Conservation (phyloP, 2,329 filamentous ascomycete species). For the Verticillium tricorpus region DNA sequence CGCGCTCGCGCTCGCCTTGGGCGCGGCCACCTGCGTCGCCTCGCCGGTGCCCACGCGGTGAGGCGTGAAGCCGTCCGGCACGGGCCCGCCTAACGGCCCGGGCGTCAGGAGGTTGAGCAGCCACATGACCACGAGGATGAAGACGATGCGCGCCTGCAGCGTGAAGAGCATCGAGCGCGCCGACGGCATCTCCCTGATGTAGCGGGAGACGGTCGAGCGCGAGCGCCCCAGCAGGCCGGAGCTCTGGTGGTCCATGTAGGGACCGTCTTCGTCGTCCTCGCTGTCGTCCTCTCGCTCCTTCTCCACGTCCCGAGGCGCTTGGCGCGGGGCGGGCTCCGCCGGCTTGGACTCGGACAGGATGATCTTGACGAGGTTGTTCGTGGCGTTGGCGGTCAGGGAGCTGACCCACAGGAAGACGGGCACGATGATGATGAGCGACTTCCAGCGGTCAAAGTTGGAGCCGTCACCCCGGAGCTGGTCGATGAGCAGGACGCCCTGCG, state of each 20-base stretch:
- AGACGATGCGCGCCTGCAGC: not conserved
- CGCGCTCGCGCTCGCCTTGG: not conserved
- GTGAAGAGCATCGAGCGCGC: not conserved
- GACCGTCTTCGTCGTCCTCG: not conserved
- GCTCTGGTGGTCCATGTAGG: not conserved
- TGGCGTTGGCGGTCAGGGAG: slow-evolving; percentile 18
- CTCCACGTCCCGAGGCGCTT: not conserved
- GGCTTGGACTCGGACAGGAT: slow-evolving; percentile 6
- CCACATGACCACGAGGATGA: not conserved
- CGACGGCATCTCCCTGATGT: not conserved
- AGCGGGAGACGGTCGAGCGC: not conserved
- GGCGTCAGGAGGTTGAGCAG: not conserved
- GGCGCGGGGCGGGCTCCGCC: not conserved
- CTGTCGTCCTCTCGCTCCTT: not conserved
- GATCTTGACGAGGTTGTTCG: slow-evolving; percentile 18
- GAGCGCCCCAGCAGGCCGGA: not conserved
- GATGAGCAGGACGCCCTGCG: slow-evolving; percentile 41
- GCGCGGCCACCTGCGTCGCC: not conserved
- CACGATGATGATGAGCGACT: slow-evolving; percentile 18
- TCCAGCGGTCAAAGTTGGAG: slow-evolving; percentile 18
- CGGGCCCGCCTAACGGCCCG: not conserved
- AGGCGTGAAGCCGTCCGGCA: slow-evolving; percentile 1
- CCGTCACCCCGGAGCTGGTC: slow-evolving; percentile 6
- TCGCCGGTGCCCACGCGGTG: not conserved
- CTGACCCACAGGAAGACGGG: slow-evolving; percentile 24